These are phyloP conservation scores for Saturnispora dispora DNA, from an alignment of 805 yeast species.

Conservation along the genomic window DNA sequence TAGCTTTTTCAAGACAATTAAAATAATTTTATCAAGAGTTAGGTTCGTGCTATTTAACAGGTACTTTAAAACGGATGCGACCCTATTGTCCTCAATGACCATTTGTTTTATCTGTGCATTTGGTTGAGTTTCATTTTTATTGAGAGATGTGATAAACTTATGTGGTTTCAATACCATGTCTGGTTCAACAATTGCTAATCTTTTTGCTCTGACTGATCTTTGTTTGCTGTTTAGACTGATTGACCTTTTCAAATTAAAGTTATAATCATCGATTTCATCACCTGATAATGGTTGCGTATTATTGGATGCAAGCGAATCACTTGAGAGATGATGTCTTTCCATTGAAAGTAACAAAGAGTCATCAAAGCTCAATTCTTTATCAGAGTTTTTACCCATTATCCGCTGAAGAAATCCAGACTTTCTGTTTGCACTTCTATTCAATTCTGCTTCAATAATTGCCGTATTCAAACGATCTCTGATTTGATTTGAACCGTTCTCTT, in stretches of 20 bases:
- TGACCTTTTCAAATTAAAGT: conserved; percentile 55
- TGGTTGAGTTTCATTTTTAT: conserved; percentile 36
- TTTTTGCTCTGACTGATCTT: conserved; percentile 57
- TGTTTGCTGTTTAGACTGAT: conserved; percentile 61
- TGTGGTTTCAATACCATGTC: conserved; percentile 58
- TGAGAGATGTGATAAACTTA: conserved; percentile 34
- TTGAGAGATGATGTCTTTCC: conserved; percentile 8
- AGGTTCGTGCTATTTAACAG: conserved; percentile 35
- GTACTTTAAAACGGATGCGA: conserved; percentile 27
- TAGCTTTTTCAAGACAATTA: conserved; percentile 48
- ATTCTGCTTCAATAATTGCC: conserved; percentile 9
- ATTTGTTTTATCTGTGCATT: conserved; percentile 16
- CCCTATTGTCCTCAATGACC: conserved; percentile 10
- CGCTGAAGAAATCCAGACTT: conserved; percentile 6
- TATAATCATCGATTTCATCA: neutral
- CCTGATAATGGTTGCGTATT: neutral
- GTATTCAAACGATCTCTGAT: conserved; percentile 28
- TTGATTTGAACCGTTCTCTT: conserved; percentile 14
- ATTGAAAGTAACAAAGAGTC: conserved; percentile 24
- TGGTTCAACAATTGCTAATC: conserved; percentile 52
- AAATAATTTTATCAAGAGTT: conserved; percentile 24
- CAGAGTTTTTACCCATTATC: conserved; percentile 4
- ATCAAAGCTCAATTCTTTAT: conserved; percentile 25
- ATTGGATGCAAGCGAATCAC: neutral
- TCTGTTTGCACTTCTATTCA: conserved; percentile 17